These are phyloP conservation scores for Cladophialophora chaetospira DNA, from an alignment of 2,329 filamentous ascomycete species.

Conservation along the genomic window DNA sequence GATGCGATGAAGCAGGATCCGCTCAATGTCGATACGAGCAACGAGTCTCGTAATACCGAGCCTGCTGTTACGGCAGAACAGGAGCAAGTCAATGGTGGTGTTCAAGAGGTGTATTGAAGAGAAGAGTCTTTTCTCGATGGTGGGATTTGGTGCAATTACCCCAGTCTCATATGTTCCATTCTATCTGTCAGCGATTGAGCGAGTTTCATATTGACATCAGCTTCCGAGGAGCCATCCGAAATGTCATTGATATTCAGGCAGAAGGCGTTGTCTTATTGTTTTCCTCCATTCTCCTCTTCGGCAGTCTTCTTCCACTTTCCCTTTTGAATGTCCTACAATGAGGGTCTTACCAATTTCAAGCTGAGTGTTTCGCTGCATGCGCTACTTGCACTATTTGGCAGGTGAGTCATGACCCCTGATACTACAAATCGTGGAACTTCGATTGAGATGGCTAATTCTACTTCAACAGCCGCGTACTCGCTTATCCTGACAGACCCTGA, in stretches of 20 bases:
- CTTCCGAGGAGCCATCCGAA: slow-evolving; percentile 13
- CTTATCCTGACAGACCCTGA: too few species aligned
- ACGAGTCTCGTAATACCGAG: slow-evolving; percentile 2
- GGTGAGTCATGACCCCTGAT: too few species aligned
- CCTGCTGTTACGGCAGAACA: not conserved
- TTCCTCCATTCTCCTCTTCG: too few species aligned
- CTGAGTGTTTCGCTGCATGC: too few species aligned
- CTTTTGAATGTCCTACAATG: too few species aligned
- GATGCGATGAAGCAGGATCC: slow-evolving; percentile 18
- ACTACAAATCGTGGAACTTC: too few species aligned
- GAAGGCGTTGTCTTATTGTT: too few species aligned
- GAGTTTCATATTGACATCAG: slow-evolving; percentile 16
- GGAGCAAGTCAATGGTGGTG: slow-evolving; percentile 4
- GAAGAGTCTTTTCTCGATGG: not conserved
- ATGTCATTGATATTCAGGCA: slow-evolving; percentile 15
- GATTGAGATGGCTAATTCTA: too few species aligned
- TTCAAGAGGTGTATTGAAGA: slow-evolving; percentile 6
- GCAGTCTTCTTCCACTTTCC: too few species aligned
- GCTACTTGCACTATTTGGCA: too few species aligned
- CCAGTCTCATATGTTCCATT: slow-evolving; percentile 11
- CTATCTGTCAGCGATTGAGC: slow-evolving; percentile 23
- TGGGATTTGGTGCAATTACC: slow-evolving; percentile 11
- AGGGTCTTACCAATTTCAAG: too few species aligned
- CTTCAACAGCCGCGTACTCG: too few species aligned
- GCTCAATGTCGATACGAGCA: not conserved